A percentile compares a stretch with the other conserved stretches of the same genome.
Evolutionary conservation across 1,284 basidiomycete genomes (phyloP).

Genomic region (Chiua sp.): DNA sequence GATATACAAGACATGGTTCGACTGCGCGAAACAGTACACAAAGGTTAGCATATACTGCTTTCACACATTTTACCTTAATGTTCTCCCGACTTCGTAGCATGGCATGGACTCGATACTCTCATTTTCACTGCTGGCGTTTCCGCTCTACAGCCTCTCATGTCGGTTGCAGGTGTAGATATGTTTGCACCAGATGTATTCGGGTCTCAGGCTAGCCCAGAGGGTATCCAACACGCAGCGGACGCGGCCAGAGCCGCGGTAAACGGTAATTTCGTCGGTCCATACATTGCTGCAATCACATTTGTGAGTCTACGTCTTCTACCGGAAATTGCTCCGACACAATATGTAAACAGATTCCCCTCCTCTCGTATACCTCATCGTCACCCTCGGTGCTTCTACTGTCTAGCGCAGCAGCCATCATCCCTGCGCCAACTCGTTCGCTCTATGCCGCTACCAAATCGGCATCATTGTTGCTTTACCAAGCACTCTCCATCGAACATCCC

Average conservation of each 20-base stretch:
- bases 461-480: conserved; percentile 78
- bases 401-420: conserved; percentile 80
- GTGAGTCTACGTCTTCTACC: conserved; percentile 45
- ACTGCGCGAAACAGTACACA: conserved; percentile 60
- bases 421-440: conserved; percentile 85
- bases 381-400: conserved; percentile 85
- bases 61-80: neutral
- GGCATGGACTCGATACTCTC: conserved; percentile 85
- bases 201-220: conserved; percentile 49
- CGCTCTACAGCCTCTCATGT: conserved; percentile 79
- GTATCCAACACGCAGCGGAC: conserved; percentile 56
- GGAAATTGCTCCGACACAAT: neutral
- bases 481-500: conserved; percentile 81
- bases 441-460: conserved; percentile 89
- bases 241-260: conserved; percentile 57
- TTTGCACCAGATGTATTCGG: conserved; percentile 39
- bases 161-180: conserved; percentile 67
- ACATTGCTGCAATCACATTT: conserved; percentile 68
- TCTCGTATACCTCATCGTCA: conserved; percentile 67
- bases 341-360: conserved; percentile 70
- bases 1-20: conserved; percentile 70
- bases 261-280: conserved; percentile 71
- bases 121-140: conserved; percentile 89
- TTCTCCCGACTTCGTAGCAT: conserved; percentile 52
- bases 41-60: conserved; percentile 46